Conservation (phyloP, 345 rosid species). For the Eucalyptus cloeziana region DNA sequence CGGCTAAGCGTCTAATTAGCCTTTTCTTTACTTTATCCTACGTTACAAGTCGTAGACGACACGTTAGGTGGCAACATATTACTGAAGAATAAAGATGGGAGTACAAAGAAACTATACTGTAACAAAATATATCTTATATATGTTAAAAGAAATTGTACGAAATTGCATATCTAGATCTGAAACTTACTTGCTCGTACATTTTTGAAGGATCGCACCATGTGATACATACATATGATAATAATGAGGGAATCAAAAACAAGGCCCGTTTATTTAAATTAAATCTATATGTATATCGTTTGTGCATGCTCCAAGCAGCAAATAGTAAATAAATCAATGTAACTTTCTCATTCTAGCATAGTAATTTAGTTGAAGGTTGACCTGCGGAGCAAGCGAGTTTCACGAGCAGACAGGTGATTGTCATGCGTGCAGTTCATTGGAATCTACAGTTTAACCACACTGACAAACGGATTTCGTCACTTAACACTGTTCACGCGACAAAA, state of each 20-base stretch:
- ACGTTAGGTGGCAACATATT: background rate
- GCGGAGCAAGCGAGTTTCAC: background rate
- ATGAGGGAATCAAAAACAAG: background rate
- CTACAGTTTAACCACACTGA: background rate
- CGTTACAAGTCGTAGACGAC: constrained; percentile 16
- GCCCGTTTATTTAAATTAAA: background rate
- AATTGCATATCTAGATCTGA: background rate
- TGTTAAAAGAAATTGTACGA: background rate
- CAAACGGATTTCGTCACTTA: background rate
- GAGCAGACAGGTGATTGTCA: background rate
- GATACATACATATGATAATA: background rate
- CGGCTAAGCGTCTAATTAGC: background rate
- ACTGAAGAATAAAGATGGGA: background rate
- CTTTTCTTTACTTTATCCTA: background rate
- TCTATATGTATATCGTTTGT: background rate
- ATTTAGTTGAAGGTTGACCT: background rate
- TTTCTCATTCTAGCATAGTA: background rate
- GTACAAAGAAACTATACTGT: background rate
- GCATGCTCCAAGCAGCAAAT: background rate
- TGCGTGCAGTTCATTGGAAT: background rate
- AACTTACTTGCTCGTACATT: background rate
- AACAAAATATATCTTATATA: background rate
- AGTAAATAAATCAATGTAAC: background rate
- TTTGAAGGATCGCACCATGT: background rate
- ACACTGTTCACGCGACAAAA: background rate